phyloP scores from a whole-genome alignment of 2,329 filamentous ascomycete genomes.

The Fusarium sp. region DNA sequence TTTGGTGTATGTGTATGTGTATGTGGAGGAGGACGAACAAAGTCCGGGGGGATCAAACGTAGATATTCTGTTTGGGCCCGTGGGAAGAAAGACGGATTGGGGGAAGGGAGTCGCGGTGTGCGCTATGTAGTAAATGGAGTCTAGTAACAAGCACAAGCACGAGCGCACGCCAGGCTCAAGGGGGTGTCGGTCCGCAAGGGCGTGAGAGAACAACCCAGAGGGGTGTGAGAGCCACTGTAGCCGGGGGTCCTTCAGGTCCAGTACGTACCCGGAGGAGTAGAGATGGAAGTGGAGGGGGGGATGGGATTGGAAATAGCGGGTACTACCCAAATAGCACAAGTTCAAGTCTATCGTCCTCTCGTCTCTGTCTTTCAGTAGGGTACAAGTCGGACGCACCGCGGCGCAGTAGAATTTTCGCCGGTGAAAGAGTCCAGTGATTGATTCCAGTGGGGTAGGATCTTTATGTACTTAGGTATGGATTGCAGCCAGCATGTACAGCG shows the following conservation, averaged over 20 bases:
- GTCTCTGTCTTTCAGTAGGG: background rate
- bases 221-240: constrained; percentile 10
- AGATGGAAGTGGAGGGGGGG: background rate
- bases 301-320: constrained; percentile 19
- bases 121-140: constrained; percentile 45
- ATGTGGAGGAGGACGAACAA: constrained; percentile 42
- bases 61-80: constrained; percentile 48
- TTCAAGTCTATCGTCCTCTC: constrained; percentile 38
- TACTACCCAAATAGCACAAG: constrained; percentile 23
- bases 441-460: constrained; percentile 35
- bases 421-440: constrained; percentile 13
- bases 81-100: constrained; percentile 47
- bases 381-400: constrained; percentile 47
- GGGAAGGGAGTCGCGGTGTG: constrained; percentile 49
- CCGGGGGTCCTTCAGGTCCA: background rate
- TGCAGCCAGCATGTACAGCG: constrained; percentile 9
- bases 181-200: constrained; percentile 31
- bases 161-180: constrained; percentile 31
- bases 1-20: constrained; percentile 42
- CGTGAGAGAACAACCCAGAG: background rate
- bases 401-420: constrained; percentile 35
- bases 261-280: constrained; percentile 24
- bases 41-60: constrained; percentile 47
- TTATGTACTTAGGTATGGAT: constrained; percentile 3
- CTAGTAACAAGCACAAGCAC: constrained; percentile 32